A percentile compares a stretch with the other conserved stretches of the same genome.
Evolutionary conservation across 2,329 filamentous ascomycete species (phyloP).

Genomic region (Aspergillus proliferans): DNA sequence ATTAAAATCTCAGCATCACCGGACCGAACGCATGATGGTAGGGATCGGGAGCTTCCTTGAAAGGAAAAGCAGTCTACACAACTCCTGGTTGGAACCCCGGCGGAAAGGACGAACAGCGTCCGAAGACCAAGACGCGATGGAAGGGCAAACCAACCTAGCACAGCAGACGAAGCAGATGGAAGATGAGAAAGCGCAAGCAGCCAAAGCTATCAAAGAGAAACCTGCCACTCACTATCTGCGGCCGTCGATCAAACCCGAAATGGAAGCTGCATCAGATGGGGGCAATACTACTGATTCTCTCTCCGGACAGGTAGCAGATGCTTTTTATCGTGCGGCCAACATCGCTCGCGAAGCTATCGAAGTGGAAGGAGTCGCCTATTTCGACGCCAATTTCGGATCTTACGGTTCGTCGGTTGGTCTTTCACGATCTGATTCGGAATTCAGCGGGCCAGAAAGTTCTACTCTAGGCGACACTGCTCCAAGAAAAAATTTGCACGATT

Average conservation of each 20-base stretch:
- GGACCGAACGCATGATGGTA: slow-evolving; percentile 52
- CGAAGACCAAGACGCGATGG: background rate
- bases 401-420: background rate
- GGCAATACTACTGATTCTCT: background rate
- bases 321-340: slow-evolving; percentile 39
- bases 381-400: slow-evolving; percentile 6
- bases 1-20: slow-evolving; percentile 38
- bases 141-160: slow-evolving; percentile 8
- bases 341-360: slow-evolving; percentile 38
- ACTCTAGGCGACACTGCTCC: background rate
- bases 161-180: slow-evolving; percentile 10
- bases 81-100: slow-evolving; percentile 7
- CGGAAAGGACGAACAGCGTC: background rate
- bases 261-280: background rate
- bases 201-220: background rate
- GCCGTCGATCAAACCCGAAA: background rate
- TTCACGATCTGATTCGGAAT: background rate
- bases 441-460: background rate
- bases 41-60: slow-evolving; percentile 47
- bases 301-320: slow-evolving; percentile 2
- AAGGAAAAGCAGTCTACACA: slow-evolving; percentile 27
- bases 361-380: slow-evolving; percentile 29
- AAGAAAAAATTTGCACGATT: background rate
- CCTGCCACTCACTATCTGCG: background rate
- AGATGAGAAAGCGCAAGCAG: background rate